phyloP scores from a whole-genome alignment of 495 filamentous ascomycete species.

The Aspergillus campestris region DNA sequence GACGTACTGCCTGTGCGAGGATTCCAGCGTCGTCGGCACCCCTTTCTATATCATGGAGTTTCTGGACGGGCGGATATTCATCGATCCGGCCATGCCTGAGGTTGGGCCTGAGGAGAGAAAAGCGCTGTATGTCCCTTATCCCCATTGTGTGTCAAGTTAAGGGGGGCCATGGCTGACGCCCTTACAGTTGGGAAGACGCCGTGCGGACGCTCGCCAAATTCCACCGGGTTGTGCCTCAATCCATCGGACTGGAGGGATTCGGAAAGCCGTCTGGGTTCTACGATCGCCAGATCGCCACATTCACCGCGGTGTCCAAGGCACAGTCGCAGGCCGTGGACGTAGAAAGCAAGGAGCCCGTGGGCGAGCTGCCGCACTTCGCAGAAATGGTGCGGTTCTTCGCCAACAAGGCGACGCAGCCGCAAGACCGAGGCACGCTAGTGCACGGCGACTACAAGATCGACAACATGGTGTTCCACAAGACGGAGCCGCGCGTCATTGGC shows the following conservation, averaged over 20 bases:
- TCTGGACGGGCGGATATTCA: conserved; percentile 83
- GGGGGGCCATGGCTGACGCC: conserved; percentile 5
- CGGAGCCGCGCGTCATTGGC: conserved; percentile 80
- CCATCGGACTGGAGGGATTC: conserved; percentile 59
- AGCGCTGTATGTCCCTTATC: conserved; percentile 46
- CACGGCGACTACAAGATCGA: conserved; percentile 99
- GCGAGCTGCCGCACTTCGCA: conserved; percentile 71
- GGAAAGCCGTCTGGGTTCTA: conserved; percentile 77
- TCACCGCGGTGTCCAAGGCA: conserved; percentile 63
- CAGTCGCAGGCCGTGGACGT: conserved; percentile 70
- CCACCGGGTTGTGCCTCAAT: conserved; percentile 61
- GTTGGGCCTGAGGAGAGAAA: conserved; percentile 60
- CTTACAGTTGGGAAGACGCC: conserved; percentile 68
- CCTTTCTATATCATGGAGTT: conserved; percentile 97
- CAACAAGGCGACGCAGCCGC: conserved; percentile 54
- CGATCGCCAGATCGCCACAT: conserved; percentile 75
- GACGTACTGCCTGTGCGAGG: conserved; percentile 79
- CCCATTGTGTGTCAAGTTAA: neutral
- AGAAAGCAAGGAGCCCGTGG: conserved; percentile 67
- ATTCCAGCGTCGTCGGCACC: conserved; percentile 69
- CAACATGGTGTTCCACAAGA: conserved; percentile 89
- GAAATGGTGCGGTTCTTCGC: conserved; percentile 76
- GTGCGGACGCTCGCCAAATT: conserved; percentile 76
- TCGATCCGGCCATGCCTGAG: conserved; percentile 73
- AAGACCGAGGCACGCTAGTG: conserved; percentile 68